Evolutionary conservation across 441 rosid genomes (phyloP).

Genomic region (Corymbia citriodora): DNA sequence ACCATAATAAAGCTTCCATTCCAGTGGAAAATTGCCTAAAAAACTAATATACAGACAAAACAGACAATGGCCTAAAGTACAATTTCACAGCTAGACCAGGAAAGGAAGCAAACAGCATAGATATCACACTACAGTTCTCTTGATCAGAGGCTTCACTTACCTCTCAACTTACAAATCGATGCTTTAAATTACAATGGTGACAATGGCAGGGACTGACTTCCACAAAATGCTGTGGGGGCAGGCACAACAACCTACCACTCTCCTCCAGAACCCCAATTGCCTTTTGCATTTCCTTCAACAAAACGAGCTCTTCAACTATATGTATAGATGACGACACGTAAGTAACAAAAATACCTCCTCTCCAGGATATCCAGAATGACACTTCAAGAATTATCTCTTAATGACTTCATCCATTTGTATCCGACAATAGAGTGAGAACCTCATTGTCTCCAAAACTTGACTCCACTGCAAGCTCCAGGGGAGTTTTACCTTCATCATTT

Average conservation of each 20-base stretch:
- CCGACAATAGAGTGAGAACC: conserved; percentile 61
- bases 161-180: neutral
- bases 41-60: conserved; percentile 33
- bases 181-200: conserved; percentile 16
- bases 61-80: conserved; percentile 17
- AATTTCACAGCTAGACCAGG: conserved; percentile 27
- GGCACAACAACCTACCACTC: conserved; percentile 37
- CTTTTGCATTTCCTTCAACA: conserved; percentile 14
- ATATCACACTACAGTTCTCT: conserved; percentile 20
- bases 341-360: conserved; percentile 14
- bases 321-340: conserved; percentile 16
- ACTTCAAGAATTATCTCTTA: neutral
- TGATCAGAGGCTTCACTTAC: conserved; percentile 14
- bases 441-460: conserved; percentile 57
- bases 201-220: conserved; percentile 16
- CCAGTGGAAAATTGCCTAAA: conserved; percentile 3
- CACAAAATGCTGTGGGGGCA: conserved; percentile 30
- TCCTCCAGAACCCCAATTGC: conserved; percentile 11
- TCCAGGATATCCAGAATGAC: conserved; percentile 8
- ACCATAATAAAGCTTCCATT: neutral
- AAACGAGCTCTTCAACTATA: conserved; percentile 16
- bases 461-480: conserved; percentile 61
- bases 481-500: conserved; percentile 62
- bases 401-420: conserved; percentile 40
- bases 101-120: conserved; percentile 13